These are phyloP conservation scores for Phytophthora idaei DNA, from an alignment of 352 stramenopile species.

Conservation along the genomic window DNA sequence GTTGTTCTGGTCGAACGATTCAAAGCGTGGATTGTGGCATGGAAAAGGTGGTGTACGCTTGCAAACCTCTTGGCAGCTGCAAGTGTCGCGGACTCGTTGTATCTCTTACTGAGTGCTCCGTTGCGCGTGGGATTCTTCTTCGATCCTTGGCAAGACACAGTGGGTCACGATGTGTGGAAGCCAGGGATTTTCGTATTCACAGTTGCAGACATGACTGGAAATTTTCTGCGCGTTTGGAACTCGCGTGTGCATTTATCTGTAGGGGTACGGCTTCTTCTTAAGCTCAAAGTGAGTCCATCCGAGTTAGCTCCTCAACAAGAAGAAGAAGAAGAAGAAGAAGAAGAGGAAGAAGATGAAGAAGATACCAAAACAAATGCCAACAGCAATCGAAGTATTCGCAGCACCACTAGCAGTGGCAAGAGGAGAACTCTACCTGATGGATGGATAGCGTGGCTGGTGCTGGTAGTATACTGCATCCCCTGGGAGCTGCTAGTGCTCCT, in stretches of 20 bases:
- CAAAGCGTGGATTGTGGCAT: conserved; percentile 13
- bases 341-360: conserved; percentile 5
- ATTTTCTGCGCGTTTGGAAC: conserved; percentile 34
- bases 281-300: conserved; percentile 10
- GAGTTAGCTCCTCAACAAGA: conserved; percentile 10
- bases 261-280: conserved; percentile 15
- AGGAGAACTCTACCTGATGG: conserved; percentile 6
- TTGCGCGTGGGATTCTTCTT: conserved; percentile 53
- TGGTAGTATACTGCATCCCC: conserved; percentile 41
- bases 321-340: conserved; percentile 5
- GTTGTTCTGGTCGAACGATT: conserved; percentile 22
- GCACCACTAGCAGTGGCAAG: conserved; percentile 13
- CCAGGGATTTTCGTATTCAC: conserved; percentile 36
- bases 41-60: conserved; percentile 21
- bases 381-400: conserved; percentile 21
- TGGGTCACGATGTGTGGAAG: conserved; percentile 25
- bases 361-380: conserved; percentile 3
- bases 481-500: conserved; percentile 45
- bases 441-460: conserved; percentile 16
- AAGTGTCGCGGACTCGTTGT: conserved; percentile 45
- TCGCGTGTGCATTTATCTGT: conserved; percentile 21
- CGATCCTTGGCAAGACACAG: conserved; percentile 34
- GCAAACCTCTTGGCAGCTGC: conserved; percentile 25
- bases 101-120: conserved; percentile 45
- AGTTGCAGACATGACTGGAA: conserved; percentile 35